These are phyloP conservation scores for Aegilops umbellulata DNA, from an alignment of 176 grass and related monocot genomes.

Conservation along the genomic window DNA sequence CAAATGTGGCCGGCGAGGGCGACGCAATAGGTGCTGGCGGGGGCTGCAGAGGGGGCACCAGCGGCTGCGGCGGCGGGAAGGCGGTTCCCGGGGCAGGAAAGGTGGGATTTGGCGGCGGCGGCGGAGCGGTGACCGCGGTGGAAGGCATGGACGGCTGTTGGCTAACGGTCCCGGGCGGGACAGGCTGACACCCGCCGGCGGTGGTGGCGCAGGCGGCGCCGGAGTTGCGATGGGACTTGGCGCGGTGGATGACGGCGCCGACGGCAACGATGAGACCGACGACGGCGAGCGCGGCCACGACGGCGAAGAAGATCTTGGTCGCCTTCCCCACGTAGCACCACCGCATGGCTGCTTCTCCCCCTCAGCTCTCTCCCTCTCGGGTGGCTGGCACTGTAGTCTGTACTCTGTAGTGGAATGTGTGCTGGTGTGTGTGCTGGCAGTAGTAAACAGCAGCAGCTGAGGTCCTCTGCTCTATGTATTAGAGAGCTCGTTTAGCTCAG, in stretches of 20 bases:
- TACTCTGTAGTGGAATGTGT: neutral
- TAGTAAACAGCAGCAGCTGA: neutral
- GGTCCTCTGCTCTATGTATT: neutral
- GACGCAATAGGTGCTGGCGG: constrained; percentile 3
- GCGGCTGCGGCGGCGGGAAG: neutral
- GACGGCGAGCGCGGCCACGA: constrained; percentile 52
- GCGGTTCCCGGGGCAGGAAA: constrained; percentile 26
- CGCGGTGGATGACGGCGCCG: constrained; percentile 41
- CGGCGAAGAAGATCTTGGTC: constrained; percentile 84
- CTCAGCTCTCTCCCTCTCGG: neutral
- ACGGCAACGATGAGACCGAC: constrained; percentile 56
- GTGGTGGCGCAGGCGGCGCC: constrained; percentile 12
- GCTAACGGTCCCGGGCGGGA: constrained; percentile 26
- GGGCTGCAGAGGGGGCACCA: neutral
- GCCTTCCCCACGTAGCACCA: constrained; percentile 91
- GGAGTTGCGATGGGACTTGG: constrained; percentile 10
- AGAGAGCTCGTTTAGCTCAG: neutral
- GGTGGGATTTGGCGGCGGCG: constrained; percentile 14
- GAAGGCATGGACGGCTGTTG: constrained; percentile 11
- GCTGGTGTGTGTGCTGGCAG: neutral
- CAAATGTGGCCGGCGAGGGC: neutral
- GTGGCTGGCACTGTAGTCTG: constrained; percentile 11
- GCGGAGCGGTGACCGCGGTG: constrained; percentile 8
- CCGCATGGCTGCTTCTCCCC: constrained; percentile 24
- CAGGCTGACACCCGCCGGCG: constrained; percentile 27